Evolutionary conservation across 2,329 filamentous ascomycete species (phyloP).

Genomic region (Aureobasidium sp.): DNA sequence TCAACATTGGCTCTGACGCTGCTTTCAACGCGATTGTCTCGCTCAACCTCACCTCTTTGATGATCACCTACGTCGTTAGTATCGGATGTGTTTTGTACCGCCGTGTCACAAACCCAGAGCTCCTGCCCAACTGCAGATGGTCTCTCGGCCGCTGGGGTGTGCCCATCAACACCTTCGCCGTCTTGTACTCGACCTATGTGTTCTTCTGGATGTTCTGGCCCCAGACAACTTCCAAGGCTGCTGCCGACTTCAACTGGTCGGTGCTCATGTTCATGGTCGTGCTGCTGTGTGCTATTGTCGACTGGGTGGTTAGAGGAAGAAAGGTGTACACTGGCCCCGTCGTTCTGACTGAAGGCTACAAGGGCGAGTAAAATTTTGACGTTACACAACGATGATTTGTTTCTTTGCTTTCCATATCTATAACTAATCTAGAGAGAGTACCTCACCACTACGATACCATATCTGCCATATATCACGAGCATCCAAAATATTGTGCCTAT

Average conservation of each 20-base stretch:
- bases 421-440: not conserved
- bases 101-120: conserved; percentile 19
- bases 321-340: conserved; percentile 20
- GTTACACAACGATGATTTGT: not conserved
- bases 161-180: conserved; percentile 30
- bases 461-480: not conserved
- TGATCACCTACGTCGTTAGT: conserved; percentile 18
- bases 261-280: conserved; percentile 19
- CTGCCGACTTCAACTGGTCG: conserved; percentile 21
- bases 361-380: not conserved
- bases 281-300: conserved; percentile 16
- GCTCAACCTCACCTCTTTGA: conserved; percentile 14
- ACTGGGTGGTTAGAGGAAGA: conserved; percentile 17
- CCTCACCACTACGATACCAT: not conserved
- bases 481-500: not conserved
- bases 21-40: conserved; percentile 19
- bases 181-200: conserved; percentile 30
- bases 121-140: conserved; percentile 27
- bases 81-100: conserved; percentile 25
- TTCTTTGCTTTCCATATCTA: not conserved
- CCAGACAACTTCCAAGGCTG: conserved; percentile 15
- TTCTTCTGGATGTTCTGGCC: conserved; percentile 36
- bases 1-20: conserved; percentile 21
- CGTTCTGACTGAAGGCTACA: conserved; percentile 16
- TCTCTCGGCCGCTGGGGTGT: conserved; percentile 33